Evolutionary conservation across 805 yeast genomes (phyloP).

Genomic region (Yamadazyma kitorensis): DNA sequence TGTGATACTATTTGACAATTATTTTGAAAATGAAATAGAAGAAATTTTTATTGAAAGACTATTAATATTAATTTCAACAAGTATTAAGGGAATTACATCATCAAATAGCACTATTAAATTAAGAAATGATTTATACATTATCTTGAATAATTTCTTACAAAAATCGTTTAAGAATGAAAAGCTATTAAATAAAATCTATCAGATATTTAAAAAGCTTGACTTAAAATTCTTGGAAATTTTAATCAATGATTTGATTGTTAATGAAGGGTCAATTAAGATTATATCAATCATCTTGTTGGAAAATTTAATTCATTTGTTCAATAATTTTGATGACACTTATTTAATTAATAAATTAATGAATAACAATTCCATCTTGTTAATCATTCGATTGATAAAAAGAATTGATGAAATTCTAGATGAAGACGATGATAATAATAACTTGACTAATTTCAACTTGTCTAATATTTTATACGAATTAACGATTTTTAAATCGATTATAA

Average conservation of each 20-base stretch:
- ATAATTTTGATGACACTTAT: constrained; percentile 49
- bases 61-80: constrained; percentile 67
- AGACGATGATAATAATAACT: constrained; percentile 7
- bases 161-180: constrained; percentile 40
- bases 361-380: constrained; percentile 60
- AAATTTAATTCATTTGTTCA: constrained; percentile 55
- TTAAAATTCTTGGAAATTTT: constrained; percentile 56
- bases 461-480: constrained; percentile 70
- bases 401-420: constrained; percentile 61
- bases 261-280: constrained; percentile 73
- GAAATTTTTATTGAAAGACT: constrained; percentile 46
- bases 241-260: constrained; percentile 74
- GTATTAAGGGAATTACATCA: constrained; percentile 69
- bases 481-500: constrained; percentile 68
- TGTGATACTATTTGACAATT: constrained; percentile 61
- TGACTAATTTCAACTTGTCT: too few species aligned
- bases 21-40: constrained; percentile 33
- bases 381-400: constrained; percentile 65
- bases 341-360: constrained; percentile 60
- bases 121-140: constrained; percentile 75
- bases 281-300: constrained; percentile 77
- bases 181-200: constrained; percentile 46
- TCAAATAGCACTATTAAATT: constrained; percentile 65
- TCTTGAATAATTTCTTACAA: constrained; percentile 63
- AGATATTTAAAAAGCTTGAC: constrained; percentile 60